Evolutionary conservation across 1,139 yeast genomes (phyloP).

Genomic region (Lodderomyces jiufengensis): DNA sequence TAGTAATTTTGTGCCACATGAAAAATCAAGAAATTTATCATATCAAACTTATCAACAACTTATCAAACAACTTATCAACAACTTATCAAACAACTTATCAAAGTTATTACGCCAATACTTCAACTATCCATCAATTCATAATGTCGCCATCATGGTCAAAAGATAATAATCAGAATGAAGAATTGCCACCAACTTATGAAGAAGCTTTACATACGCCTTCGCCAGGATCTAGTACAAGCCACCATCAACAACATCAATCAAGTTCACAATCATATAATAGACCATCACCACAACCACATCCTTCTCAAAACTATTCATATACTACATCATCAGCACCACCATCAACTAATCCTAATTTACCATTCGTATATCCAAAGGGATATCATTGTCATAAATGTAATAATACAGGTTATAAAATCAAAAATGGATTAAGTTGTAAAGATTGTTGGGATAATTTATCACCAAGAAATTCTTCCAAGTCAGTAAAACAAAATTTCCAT

Average conservation of each 20-base stretch:
- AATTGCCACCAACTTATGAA: slow-evolving; percentile 16
- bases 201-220: slow-evolving; percentile 13
- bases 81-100: too few relatives aligned
- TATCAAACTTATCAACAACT: too few relatives aligned
- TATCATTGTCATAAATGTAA: slow-evolving; percentile 37
- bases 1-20: too few relatives aligned
- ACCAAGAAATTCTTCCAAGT: slow-evolving; percentile 27
- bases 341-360: slow-evolving; percentile 29
- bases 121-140: too few relatives aligned
- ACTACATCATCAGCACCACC: neutral
- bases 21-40: too few relatives aligned
- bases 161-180: neutral
- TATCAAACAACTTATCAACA: too few relatives aligned
- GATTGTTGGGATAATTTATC: slow-evolving; percentile 70
- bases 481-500: slow-evolving; percentile 7
- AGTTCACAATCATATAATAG: slow-evolving; percentile 6
- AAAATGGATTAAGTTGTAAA: slow-evolving; percentile 65
- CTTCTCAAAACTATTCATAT: neutral
- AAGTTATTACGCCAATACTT: too few relatives aligned
- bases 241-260: slow-evolving; percentile 12
- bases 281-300: neutral
- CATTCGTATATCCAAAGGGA: slow-evolving; percentile 49
- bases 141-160: too few relatives aligned
- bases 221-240: slow-evolving; percentile 9
- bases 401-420: slow-evolving; percentile 37